Percentiles rank a stretch among this genome's conserved stretches.
Conservation (phyloP, 495 filamentous ascomycete genomes). For the Astrocystis sublimbata region DNA sequence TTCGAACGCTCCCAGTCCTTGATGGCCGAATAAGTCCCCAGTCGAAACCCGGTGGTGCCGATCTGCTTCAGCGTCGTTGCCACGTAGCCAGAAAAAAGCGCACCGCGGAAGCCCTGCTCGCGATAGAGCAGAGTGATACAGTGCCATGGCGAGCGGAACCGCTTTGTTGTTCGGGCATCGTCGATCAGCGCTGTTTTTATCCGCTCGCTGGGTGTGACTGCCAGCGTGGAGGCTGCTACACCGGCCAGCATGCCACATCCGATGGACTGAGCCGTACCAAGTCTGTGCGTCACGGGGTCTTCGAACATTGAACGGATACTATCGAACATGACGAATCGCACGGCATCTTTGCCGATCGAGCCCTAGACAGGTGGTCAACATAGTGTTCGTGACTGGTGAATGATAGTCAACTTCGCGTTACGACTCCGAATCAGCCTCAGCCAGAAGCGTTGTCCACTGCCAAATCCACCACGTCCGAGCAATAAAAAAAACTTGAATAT, state of each 20-base stretch:
- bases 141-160: slow-evolving; percentile 55
- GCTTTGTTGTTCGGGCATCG: slow-evolving; percentile 55
- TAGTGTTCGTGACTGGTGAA: not conserved
- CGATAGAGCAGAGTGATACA: slow-evolving; percentile 49
- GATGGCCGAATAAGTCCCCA: slow-evolving; percentile 68
- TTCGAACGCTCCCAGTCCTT: slow-evolving; percentile 56
- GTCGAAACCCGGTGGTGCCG: slow-evolving; percentile 61
- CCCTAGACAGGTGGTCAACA: slow-evolving; percentile 18
- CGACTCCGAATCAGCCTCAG: not conserved
- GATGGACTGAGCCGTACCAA: slow-evolving; percentile 58
- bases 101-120: slow-evolving; percentile 50
- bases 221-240: slow-evolving; percentile 56
- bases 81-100: slow-evolving; percentile 61
- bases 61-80: slow-evolving; percentile 70
- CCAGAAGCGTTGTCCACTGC: too few species aligned
- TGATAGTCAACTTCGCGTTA: not conserved
- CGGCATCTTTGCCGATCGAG: slow-evolving; percentile 63
- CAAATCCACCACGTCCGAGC: too few species aligned
- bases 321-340: slow-evolving; percentile 67
- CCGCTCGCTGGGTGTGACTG: slow-evolving; percentile 66
- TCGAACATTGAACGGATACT: slow-evolving; percentile 61
- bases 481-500: not conserved
- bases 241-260: slow-evolving; percentile 64
- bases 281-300: slow-evolving; percentile 55
- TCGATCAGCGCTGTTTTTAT: slow-evolving; percentile 73